Evolutionary conservation across 495 filamentous ascomycete species (phyloP).

Genomic region (Xylaria curta): DNA sequence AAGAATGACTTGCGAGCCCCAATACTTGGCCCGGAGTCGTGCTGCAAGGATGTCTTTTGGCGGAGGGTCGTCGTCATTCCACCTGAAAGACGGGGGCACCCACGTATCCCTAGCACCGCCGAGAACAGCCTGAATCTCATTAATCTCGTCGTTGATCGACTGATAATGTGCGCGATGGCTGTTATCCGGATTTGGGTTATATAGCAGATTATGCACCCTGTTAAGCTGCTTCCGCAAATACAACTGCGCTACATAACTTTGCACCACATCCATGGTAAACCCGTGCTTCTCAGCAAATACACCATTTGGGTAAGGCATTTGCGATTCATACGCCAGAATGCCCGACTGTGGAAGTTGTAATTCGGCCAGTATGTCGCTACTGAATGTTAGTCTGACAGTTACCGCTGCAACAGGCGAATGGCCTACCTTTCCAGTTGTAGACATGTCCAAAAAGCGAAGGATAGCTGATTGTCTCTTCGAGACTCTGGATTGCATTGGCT

Average conservation of each 20-base stretch:
- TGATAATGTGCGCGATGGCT: constrained; percentile 43
- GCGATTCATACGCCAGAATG: constrained; percentile 73
- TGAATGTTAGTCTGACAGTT: constrained; percentile 1
- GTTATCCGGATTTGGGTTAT: constrained; percentile 62
- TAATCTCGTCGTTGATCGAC: constrained; percentile 37
- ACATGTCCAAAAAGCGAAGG: constrained; percentile 92
- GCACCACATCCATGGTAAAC: constrained; percentile 64
- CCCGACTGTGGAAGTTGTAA: constrained; percentile 80
- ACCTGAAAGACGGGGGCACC: constrained; percentile 57
- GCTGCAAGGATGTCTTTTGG: constrained; percentile 80
- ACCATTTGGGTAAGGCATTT: constrained; percentile 68
- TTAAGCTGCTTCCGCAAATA: constrained; percentile 87
- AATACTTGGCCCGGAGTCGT: constrained; percentile 90
- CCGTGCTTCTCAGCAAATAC: constrained; percentile 48
- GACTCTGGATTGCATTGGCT: constrained; percentile 38
- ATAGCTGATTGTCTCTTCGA: constrained; percentile 62
- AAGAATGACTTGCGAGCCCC: constrained; percentile 88
- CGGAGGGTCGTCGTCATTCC: constrained; percentile 71
- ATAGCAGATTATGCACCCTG: constrained; percentile 78
- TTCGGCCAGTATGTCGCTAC: constrained; percentile 90
- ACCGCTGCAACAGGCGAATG: background rate
- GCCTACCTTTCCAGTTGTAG: constrained; percentile 87
- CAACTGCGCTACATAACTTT: constrained; percentile 86
- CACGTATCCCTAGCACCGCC: constrained; percentile 39
- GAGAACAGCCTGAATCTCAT: constrained; percentile 42